phyloP scores from a whole-genome alignment of 1,284 basidiomycete species.

The Tremellales sp. region DNA sequence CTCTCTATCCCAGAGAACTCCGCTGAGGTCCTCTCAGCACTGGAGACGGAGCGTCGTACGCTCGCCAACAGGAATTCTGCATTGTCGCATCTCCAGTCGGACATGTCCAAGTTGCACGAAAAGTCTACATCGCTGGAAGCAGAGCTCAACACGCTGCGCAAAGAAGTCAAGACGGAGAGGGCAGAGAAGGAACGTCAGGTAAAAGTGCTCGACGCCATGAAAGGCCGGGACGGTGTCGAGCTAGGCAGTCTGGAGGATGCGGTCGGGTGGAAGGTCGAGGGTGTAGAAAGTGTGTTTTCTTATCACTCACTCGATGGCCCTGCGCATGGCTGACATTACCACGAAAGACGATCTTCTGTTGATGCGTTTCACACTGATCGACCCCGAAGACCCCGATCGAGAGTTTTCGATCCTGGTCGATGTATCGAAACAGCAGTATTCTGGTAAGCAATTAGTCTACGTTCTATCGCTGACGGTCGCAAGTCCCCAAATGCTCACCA shows the following conservation, averaged over 20 bases:
- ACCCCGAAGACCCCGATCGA: slow-evolving; percentile 56
- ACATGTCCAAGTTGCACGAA: slow-evolving; percentile 33
- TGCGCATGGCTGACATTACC: slow-evolving; percentile 6
- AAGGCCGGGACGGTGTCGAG: slow-evolving; percentile 58
- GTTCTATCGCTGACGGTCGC: background rate
- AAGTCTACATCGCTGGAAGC: slow-evolving; percentile 31
- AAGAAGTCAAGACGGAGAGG: slow-evolving; percentile 25
- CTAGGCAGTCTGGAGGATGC: slow-evolving; percentile 58
- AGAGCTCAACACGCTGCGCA: slow-evolving; percentile 28
- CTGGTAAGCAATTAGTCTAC: slow-evolving; percentile 55
- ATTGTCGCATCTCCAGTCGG: slow-evolving; percentile 31
- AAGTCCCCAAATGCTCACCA: slow-evolving; percentile 46
- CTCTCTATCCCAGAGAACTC: background rate
- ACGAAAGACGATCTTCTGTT: slow-evolving; percentile 60
- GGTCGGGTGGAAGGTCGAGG: slow-evolving; percentile 66
- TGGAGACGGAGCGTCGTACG: slow-evolving; percentile 40
- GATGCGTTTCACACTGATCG: slow-evolving; percentile 66
- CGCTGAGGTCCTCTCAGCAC: slow-evolving; percentile 17
- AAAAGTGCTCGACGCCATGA: slow-evolving; percentile 58
- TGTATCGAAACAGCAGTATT: slow-evolving; percentile 59
- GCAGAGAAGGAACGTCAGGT: slow-evolving; percentile 67
- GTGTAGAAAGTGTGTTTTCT: slow-evolving; percentile 57
- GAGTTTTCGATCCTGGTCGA: slow-evolving; percentile 76
- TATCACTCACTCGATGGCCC: background rate
- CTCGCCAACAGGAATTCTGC: slow-evolving; percentile 31